Evolutionary conservation across 345 rosid species (phyloP), one percentile per base, ranked within the genome.

Genomic region (Acer yangbiense): DNA sequence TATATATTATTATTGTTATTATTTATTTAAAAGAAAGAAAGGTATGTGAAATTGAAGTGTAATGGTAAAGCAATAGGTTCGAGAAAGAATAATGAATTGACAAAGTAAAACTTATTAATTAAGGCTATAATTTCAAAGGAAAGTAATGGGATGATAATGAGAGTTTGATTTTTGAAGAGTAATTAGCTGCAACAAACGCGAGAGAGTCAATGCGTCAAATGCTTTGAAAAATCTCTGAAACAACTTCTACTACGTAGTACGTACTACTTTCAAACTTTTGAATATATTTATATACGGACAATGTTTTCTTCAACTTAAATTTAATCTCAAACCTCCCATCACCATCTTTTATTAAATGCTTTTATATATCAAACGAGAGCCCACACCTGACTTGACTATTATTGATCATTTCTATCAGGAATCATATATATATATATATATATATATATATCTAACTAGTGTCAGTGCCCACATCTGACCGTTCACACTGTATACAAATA

Each of bases 131-230:
- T 67, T 62, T 62, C 72, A 32, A 72, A 76, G 4, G 68, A 35
- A 25, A 61, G 43, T 2, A 46, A 48, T 17, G 8, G 23, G 23
- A 25, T 23, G 46, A 43, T 7, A 43, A 43, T 0, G 21, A 63
- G 65, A 16, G 79, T 39, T 75, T 82, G 85, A 72, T 13, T 71
- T 71, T 27, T 18, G 5, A 25, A n/a, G 54, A 65, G 27, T 29
- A 54, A 48, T 75, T 39, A 54, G 71, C 65, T 54, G 78, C 78
- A 58, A 60, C 78, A 12, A 69, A 66, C 62, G 41, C 7, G 7
- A 13, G 83, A 73, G 83, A 61, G 83, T 76, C 84, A 61, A 23
- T 35, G 1, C 4, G 61, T 74, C 72, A 6, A 60, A 4, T 46
- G 65, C 46, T 66, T 71, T 68, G 71, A 75, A 73, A 60, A 9